These are phyloP conservation scores for Aspergillus transmontanensis DNA, from an alignment of 2,329 filamentous ascomycete genomes.

Conservation along the genomic window DNA sequence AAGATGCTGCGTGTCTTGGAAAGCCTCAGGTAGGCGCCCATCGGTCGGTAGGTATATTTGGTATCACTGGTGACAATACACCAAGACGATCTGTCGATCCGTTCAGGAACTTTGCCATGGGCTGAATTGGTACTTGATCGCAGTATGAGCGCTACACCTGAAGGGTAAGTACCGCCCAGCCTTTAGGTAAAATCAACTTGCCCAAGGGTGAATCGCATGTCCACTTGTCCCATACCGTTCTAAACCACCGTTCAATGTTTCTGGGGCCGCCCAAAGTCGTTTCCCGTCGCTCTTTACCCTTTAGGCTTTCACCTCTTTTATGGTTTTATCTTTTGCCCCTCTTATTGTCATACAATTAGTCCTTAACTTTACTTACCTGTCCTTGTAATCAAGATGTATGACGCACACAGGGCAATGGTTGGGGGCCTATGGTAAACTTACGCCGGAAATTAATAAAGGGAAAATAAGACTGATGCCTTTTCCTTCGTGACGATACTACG, in stretches of 20 bases:
- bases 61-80: conserved; percentile 19
- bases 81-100: conserved; percentile 23
- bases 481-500: neutral
- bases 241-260: neutral
- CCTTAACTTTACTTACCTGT: neutral
- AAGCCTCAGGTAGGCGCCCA: neutral
- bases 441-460: neutral
- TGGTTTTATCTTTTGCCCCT: neutral
- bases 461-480: neutral
- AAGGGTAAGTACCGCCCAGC: conserved; percentile 16
- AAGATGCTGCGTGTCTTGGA: conserved; percentile 26
- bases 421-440: neutral
- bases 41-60: neutral
- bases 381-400: neutral
- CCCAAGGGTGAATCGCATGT: neutral
- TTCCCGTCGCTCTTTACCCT: conserved; percentile 26
- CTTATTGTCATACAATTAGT: neutral
- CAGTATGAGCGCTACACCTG: conserved; percentile 13
- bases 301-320: conserved; percentile 24
- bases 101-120: neutral
- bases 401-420: neutral
- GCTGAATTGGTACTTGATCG: conserved; percentile 11
- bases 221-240: neutral
- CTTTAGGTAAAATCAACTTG: neutral
- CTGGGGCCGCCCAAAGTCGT: conserved; percentile 19